Evolutionary conservation across 768 basidiomycete genomes (phyloP).

Genomic region (Gymnopilus dilepis): DNA sequence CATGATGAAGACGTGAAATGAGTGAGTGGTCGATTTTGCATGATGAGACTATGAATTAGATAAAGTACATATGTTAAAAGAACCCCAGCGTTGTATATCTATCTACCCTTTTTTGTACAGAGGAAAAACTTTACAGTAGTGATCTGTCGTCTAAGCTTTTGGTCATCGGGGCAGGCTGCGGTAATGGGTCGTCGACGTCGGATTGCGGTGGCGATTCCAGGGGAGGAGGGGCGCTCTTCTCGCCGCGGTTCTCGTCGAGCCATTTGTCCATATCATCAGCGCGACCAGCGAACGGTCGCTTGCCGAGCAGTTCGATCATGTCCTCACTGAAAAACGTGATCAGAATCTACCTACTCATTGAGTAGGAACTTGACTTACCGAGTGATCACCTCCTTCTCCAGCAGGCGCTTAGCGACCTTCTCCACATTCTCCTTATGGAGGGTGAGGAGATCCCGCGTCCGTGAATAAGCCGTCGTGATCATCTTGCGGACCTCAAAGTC

Average conservation of each 20-base stretch:
- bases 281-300: constrained; percentile 77
- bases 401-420: constrained; percentile 86
- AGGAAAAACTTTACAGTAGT: constrained; percentile 21
- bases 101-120: constrained; percentile 7
- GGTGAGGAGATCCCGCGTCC: constrained; percentile 82
- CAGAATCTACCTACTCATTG: too few relatives aligned
- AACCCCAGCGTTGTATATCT: constrained; percentile 4
- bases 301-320: constrained; percentile 84
- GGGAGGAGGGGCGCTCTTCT: constrained; percentile 69
- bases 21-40: constrained; percentile 29
- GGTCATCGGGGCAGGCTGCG: constrained; percentile 50
- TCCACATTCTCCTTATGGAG: constrained; percentile 88
- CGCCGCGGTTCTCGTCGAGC: constrained; percentile 81
- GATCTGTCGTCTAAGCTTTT: constrained; percentile 33
- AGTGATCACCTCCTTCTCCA: constrained; percentile 96
- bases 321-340: constrained; percentile 65
- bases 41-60: constrained; percentile 27
- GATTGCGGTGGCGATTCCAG: constrained; percentile 51
- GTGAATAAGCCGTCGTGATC: constrained; percentile 87
- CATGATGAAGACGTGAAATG: background rate
- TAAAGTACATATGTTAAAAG: constrained; percentile 35
- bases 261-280: constrained; percentile 97
- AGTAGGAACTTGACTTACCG: too few relatives aligned
- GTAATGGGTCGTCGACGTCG: constrained; percentile 46
- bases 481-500: constrained; percentile 94